Conservation (phyloP, 345 rosid species). For the Barbarea vulgaris region DNA sequence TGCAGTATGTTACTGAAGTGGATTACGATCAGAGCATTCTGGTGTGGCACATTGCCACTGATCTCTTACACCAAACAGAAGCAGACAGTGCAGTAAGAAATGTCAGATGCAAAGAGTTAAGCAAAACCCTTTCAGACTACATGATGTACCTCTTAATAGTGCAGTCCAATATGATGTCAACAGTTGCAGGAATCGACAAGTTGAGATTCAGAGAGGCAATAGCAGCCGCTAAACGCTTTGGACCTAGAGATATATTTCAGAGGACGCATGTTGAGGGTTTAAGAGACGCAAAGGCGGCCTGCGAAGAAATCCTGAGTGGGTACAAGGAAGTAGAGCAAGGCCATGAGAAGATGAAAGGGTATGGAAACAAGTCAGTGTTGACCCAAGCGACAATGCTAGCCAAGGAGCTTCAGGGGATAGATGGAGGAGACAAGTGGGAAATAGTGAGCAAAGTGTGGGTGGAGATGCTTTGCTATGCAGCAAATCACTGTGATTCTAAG, state of each 20-base stretch:
- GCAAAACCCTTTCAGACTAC: slow-evolving; percentile 56
- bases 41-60: slow-evolving; percentile 61
- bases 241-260: slow-evolving; percentile 31
- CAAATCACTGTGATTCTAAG: slow-evolving; percentile 25
- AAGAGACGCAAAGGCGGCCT: slow-evolving; percentile 15
- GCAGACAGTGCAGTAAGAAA: background rate
- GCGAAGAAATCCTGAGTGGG: slow-evolving; percentile 11
- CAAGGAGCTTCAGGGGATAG: slow-evolving; percentile 32
- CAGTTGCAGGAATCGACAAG: slow-evolving; percentile 51
- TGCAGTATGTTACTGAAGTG: slow-evolving; percentile 36
- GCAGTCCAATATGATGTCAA: slow-evolving; percentile 49
- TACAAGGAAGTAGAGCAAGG: background rate
- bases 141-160: slow-evolving; percentile 53
- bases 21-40: slow-evolving; percentile 47
- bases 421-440: slow-evolving; percentile 2
- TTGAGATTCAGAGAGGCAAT: slow-evolving; percentile 47
- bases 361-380: slow-evolving; percentile 42
- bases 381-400: slow-evolving; percentile 54
- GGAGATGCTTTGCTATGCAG: slow-evolving; percentile 36
- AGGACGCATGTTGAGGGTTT: slow-evolving; percentile 10
- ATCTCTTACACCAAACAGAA: slow-evolving; percentile 39
- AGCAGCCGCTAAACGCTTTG: slow-evolving; percentile 33
- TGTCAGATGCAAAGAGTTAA: background rate
- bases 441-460: slow-evolving; percentile 35
- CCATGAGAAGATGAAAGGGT: background rate